Percentiles rank a stretch among this genome's conserved stretches.
Evolutionary conservation across 2,329 filamentous ascomycete species (phyloP).

Genomic region (Colletotrichum navitas): DNA sequence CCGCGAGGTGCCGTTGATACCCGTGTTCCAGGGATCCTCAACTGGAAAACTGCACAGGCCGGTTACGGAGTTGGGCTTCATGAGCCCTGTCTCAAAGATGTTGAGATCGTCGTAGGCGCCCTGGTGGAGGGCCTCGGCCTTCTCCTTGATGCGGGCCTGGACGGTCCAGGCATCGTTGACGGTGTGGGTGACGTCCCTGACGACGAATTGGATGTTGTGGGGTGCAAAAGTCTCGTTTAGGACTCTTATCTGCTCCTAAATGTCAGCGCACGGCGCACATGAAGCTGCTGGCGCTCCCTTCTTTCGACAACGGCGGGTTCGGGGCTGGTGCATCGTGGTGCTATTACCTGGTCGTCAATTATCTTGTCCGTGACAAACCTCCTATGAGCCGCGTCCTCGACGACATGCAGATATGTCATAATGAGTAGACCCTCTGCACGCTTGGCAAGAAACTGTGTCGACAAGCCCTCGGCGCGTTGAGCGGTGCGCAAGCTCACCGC

Average conservation of each 20-base stretch:
- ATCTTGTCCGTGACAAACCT: conserved; percentile 30
- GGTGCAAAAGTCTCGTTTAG: conserved; percentile 34
- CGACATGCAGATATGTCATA: conserved; percentile 33
- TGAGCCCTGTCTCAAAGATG: conserved; percentile 49
- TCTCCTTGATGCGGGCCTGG: conserved; percentile 28
- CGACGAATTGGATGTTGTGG: conserved; percentile 37
- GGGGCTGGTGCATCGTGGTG: no score
- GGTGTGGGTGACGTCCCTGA: conserved; percentile 24
- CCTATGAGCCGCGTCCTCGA: conserved; percentile 25
- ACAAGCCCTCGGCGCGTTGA: conserved; percentile 7
- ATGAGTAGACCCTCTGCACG: conserved; percentile 21
- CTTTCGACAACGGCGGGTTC: not conserved
- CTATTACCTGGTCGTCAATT: conserved; percentile 25
- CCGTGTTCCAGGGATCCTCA: conserved; percentile 39
- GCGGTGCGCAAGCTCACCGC: not conserved
- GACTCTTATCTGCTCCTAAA: conserved; percentile 17
- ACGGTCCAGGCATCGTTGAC: conserved; percentile 37
- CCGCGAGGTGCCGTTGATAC: conserved; percentile 33
- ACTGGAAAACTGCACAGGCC: conserved; percentile 59
- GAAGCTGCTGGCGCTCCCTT: not conserved
- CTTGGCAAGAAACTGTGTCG: not conserved
- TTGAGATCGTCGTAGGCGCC: conserved; percentile 56
- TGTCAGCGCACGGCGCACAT: not conserved
- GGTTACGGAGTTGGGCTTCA: conserved; percentile 42
- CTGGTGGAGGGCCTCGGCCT: conserved; percentile 47